phyloP scores from a whole-genome alignment of 1,284 basidiomycete species.

The Crepidotus sp. region DNA sequence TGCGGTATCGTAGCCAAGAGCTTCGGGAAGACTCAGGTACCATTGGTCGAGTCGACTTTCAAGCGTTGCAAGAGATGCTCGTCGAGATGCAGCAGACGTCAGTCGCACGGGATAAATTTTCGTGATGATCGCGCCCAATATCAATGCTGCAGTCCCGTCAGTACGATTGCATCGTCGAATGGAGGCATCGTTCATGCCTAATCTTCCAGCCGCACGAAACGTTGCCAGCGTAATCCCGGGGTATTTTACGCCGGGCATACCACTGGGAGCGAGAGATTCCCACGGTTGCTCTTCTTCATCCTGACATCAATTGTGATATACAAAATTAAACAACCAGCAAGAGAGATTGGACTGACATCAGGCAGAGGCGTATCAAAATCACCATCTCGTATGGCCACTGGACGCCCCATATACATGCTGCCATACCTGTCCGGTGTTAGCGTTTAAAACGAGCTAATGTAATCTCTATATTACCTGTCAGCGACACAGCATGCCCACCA shows the following conservation, averaged over 20 bases:
- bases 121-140: slow-evolving; percentile 59
- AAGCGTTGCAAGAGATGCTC: slow-evolving; percentile 42
- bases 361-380: slow-evolving; percentile 71
- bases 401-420: slow-evolving; percentile 67
- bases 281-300: slow-evolving; percentile 50
- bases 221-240: slow-evolving; percentile 45
- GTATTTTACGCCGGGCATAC: slow-evolving; percentile 32
- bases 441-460: slow-evolving; percentile 1
- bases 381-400: slow-evolving; percentile 60
- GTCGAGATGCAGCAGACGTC: slow-evolving; percentile 35
- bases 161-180: neutral
- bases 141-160: slow-evolving; percentile 36
- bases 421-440: slow-evolving; percentile 52
- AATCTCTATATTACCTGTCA: slow-evolving; percentile 46
- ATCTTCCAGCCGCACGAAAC: slow-evolving; percentile 51
- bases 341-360: slow-evolving; percentile 39
- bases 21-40: slow-evolving; percentile 63
- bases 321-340: neutral
- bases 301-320: slow-evolving; percentile 23
- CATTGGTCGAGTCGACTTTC: slow-evolving; percentile 70
- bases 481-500: slow-evolving; percentile 77
- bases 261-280: slow-evolving; percentile 39
- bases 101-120: slow-evolving; percentile 67
- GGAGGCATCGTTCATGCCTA: slow-evolving; percentile 38
- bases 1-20: slow-evolving; percentile 50